Base-by-base conservation (phyloP, 2,329 filamentous ascomycete species). In the Tolypocladium ovalisporum region DNA sequence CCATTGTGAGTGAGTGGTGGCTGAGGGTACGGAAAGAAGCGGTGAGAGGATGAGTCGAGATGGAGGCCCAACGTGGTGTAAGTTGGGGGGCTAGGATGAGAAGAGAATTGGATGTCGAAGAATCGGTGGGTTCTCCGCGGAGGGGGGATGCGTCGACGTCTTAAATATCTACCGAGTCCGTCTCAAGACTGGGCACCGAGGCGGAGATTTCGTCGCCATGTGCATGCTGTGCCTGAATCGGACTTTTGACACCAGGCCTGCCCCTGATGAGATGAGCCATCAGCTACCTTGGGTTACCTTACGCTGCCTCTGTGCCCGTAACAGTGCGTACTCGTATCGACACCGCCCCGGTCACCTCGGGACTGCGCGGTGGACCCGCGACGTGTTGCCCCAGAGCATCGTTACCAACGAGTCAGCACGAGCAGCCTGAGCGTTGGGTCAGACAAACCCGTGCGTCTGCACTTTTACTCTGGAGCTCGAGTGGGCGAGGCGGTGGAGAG, bases 1-100 rank as follows among this genome's bases (percentile, higher is more conserved):
- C 68, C 70, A 72, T 72, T 58, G 57, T 66, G 65, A 63, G 57
- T 24, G 52, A 34, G 40, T 29, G 47, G 35, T 19, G 32, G 55
- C 49, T 53, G 42, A 27, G 52, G 44, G 55, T 32, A 55, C 35
- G 36, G 34, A 53, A 36, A 36, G 42, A n/a, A 52, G 56, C 37
- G 47, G 29, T 51, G 57, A 57, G 36, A 53, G 42, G 56, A 34
- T 34, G n/a, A 34, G n/a, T 10, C 17, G 24, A n/a, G 17, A 34
- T 34, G 52, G 49, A 24, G 52, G 32, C 40, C 36, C 36, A 39
- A 54, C 5, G 24, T 3, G 52, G 10, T 42, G 36, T 32, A 54
- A 40, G 34, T 34, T 19, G 17, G 19, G 24, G 47, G 27, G 19
- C n/a, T 59, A 55, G 59, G 53, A 47, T 56, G 53, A 34, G 51